These are phyloP conservation scores for Globisporangium spinosum DNA, from an alignment of 352 stramenopile genomes.

Conservation along the genomic window DNA sequence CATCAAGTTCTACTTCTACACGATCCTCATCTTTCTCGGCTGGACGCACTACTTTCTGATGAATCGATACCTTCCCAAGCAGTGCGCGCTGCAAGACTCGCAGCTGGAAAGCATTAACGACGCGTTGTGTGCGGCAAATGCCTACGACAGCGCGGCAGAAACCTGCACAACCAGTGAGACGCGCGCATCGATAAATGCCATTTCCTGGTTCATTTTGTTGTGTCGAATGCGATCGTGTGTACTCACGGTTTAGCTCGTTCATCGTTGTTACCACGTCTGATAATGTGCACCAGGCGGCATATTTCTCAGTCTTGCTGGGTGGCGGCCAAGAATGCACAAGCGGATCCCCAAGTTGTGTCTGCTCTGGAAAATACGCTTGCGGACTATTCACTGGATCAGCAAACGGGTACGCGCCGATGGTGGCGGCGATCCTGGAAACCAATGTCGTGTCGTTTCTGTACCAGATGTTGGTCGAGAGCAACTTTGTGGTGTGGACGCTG, in stretches of 20 bases:
- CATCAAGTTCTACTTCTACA: conserved; percentile 87
- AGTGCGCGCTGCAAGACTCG: conserved; percentile 51
- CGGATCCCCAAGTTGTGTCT: conserved; percentile 64
- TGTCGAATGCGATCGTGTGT: background rate
- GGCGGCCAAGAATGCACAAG: conserved; percentile 27
- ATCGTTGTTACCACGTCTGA: no score
- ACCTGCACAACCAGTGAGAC: conserved; percentile 32
- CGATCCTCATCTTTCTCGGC: conserved; percentile 51
- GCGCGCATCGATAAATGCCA: conserved; percentile 30
- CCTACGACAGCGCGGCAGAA: conserved; percentile 28
- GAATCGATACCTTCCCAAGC: conserved; percentile 47
- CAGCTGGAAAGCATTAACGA: conserved; percentile 13
- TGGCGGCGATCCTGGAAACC: conserved; percentile 27
- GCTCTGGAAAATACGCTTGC: conserved; percentile 37
- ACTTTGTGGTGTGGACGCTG: conserved; percentile 36
- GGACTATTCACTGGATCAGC: conserved; percentile 45
- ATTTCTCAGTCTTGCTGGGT: conserved; percentile 31
- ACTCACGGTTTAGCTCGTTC: background rate
- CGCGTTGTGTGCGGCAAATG: conserved; percentile 29
- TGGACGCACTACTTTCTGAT: conserved; percentile 65
- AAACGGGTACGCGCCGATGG: conserved; percentile 43
- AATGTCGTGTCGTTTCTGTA: conserved; percentile 34
- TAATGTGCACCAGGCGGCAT: conserved; percentile 25
- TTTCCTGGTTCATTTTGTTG: background rate
- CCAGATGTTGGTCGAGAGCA: conserved; percentile 31